phyloP scores from a whole-genome alignment of 208 protist genomes.

The Trichomonas tenax region DNA sequence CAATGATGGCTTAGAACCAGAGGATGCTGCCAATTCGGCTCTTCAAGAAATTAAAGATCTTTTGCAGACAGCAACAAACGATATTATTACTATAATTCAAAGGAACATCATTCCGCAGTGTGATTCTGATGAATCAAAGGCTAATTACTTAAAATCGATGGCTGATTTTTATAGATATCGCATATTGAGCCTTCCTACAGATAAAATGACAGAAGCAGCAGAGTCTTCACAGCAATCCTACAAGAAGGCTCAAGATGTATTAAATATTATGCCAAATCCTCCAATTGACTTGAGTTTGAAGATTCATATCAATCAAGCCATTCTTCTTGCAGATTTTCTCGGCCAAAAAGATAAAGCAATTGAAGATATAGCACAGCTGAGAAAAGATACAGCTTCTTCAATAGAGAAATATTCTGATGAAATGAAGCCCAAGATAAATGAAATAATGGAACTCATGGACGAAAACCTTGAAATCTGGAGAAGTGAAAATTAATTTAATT shows the following conservation, averaged over 20 bases:
- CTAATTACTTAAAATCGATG: not conserved
- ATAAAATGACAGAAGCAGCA: not conserved
- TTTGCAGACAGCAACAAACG: not conserved
- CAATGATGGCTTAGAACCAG: not conserved
- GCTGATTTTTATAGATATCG: constrained; percentile 2
- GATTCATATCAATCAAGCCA: not conserved
- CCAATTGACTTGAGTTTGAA: not conserved
- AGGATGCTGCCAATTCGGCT: not conserved
- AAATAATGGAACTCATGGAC: not conserved
- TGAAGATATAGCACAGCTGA: not conserved
- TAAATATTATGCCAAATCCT: not conserved
- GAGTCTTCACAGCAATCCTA: not conserved
- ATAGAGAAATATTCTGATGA: not conserved
- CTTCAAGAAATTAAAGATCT: not conserved
- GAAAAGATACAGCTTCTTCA: not conserved
- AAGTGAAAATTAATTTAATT: not conserved
- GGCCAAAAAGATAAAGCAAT: not conserved
- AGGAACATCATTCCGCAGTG: not conserved
- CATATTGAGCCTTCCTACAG: not conserved
- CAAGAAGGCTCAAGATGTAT: not conserved
- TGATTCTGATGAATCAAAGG: not conserved
- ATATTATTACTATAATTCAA: not conserved
- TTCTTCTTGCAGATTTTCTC: not conserved
- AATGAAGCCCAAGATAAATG: not conserved
- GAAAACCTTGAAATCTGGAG: not conserved